Percentiles rank a stretch among this genome's conserved stretches.
Conservation (phyloP, 1,284 basidiomycete genomes). For the Moesziomyces sp. region DNA sequence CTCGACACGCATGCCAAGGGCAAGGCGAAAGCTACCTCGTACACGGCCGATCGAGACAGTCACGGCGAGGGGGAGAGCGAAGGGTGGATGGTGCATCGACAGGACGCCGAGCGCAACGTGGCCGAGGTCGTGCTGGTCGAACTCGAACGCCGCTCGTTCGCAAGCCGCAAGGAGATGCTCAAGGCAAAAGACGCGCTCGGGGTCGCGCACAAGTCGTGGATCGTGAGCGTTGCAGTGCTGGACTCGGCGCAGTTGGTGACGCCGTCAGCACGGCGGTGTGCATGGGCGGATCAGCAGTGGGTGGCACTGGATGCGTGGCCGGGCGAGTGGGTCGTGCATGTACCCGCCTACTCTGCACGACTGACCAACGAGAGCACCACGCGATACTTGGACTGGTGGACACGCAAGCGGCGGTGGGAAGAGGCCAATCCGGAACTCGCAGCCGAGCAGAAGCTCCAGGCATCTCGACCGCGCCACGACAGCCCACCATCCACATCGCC, state of each 20-base stretch:
- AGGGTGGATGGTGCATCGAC: neutral
- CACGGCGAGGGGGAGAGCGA: too few species aligned
- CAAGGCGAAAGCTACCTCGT: neutral
- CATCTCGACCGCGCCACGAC: neutral
- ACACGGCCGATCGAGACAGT: slow-evolving; percentile 1
- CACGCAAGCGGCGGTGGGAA: slow-evolving; percentile 29
- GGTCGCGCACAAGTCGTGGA: neutral
- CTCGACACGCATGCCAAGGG: neutral
- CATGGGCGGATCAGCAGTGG: neutral
- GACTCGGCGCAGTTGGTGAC: neutral
- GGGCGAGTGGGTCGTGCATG: slow-evolving; percentile 14
- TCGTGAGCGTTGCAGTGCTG: neutral
- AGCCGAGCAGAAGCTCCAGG: neutral
- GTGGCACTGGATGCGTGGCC: slow-evolving; percentile 4
- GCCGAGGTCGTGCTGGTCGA: neutral
- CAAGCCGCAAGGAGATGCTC: neutral
- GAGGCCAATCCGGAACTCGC: slow-evolving; percentile 26
- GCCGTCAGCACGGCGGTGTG: neutral
- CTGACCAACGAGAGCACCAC: slow-evolving; percentile 42
- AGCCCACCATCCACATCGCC: too few species aligned
- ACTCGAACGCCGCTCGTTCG: neutral
- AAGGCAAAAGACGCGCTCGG: neutral
- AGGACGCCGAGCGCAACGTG: neutral
- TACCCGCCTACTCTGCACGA: slow-evolving; percentile 25
- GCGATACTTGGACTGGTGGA: slow-evolving; percentile 42